Percentiles rank a stretch among this genome's conserved stretches.
Evolutionary conservation across 2,329 filamentous ascomycete genomes (phyloP).

Genomic region (Massarina eburnea): DNA sequence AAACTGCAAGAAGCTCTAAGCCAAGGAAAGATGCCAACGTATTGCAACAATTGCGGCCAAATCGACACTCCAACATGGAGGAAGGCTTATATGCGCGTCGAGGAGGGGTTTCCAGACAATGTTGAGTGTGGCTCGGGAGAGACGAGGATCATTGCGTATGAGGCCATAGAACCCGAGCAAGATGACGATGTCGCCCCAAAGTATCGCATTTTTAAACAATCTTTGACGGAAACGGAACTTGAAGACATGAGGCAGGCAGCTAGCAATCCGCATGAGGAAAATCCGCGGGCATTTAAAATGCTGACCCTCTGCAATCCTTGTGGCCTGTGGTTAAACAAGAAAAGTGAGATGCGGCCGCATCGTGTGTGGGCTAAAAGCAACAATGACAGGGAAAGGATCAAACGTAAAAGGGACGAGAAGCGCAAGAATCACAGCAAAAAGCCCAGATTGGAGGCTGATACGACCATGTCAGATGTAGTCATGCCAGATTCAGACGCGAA

Average conservation of each 20-base stretch:
- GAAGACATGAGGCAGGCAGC: neutral
- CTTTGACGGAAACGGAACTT: constrained; percentile 66
- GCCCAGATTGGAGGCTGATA: constrained; percentile 52
- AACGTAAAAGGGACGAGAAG: constrained; percentile 37
- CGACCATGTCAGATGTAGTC: constrained; percentile 40
- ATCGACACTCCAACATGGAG: constrained; percentile 97
- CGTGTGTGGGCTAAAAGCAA: constrained; percentile 70
- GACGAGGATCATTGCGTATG: constrained; percentile 62
- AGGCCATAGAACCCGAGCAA: constrained; percentile 44
- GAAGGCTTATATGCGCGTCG: constrained; percentile 81
- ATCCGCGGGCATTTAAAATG: constrained; percentile 60
- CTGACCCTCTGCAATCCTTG: constrained; percentile 91
- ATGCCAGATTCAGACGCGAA: constrained; percentile 33
- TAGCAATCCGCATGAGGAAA: neutral
- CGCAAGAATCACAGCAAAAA: constrained; percentile 40
- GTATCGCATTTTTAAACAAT: constrained; percentile 80
- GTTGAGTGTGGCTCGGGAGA: constrained; percentile 72
- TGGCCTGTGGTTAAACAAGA: constrained; percentile 91
- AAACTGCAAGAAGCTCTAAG: constrained; percentile 62
- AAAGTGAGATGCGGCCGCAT: constrained; percentile 77
- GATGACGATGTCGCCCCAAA: constrained; percentile 62
- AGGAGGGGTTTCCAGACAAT: constrained; percentile 68
- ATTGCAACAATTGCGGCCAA: constrained; percentile 88
- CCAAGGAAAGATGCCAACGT: constrained; percentile 83
- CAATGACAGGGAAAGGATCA: constrained; percentile 47